Base-by-base conservation (phyloP, 805 yeast genomes). In the Danielia reshetovae region DNA sequence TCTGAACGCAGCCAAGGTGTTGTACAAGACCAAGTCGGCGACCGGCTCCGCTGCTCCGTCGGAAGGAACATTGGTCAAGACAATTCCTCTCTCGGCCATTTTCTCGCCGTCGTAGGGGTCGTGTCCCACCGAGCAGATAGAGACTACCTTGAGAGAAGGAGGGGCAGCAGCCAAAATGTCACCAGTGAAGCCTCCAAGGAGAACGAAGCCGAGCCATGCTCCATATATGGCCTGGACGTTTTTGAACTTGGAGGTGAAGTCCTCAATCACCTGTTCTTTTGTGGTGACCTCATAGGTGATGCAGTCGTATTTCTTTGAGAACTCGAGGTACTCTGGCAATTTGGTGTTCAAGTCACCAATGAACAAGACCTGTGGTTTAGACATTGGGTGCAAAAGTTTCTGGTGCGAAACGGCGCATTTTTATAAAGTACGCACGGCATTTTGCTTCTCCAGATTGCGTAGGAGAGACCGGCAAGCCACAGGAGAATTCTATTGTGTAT, bases 41-140 rank as follows among this genome's bases (percentile, higher is more conserved):
- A 85, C 94, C 11, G 83, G 81, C 26, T 68, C 75, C 1, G 84
- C 75, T 0, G 82, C 77, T 60, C 53, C 85, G 74, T 36, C 51
- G 16, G 68, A 52, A 1, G 73, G 70, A 16, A 78, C 79, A 50
- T 85, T 81, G 40, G 84, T 75, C 40, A 85, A 63, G 6, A 60
- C 49, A 18, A 85, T 74, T 10, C 70, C 72, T 27, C 57, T 54
- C 8, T 54, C 46, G 5, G 56, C 50, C 59, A 79, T 54, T 1
- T 56, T 59, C 0, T 48, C 57, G 0, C 67, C 57, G 47, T 77
- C 78, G 38, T 70, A 68, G 12, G 64, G 65, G 40, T 78, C 81
- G 46, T 60, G 62, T 0, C 85, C 85, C 11, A 79, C 79, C 3
- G 82, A 71, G 39, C 81, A 74, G 24, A 72, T 59, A 2, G 76